Base-by-base conservation (phyloP, 192 early-diverging fungal species). In the Coemansia sp. region DNA sequence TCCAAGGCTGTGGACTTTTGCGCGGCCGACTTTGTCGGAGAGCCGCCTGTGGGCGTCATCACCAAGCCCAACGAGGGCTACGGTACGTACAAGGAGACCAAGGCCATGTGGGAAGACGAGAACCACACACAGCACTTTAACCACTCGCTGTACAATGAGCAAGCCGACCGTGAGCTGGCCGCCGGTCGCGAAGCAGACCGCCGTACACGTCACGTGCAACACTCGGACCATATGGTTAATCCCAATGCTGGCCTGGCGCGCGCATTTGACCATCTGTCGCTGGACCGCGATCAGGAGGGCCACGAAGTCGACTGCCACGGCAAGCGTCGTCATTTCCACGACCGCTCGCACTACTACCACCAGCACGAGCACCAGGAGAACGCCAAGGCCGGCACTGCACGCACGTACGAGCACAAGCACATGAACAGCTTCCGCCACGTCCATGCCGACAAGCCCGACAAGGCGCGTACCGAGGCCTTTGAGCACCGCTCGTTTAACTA, bases 401-500 rank as follows among this genome's bases (percentile, higher is more conserved):
- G 75, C 59, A 70, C 74, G 18, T 82, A 82, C 70, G 80, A 82
- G 74, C 74, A 82, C 74, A 82, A 82, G 74, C 80, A 82, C 62
- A 73, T 82, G 75, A 82, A 82, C 71, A 74, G 68, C 60, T 71
- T 74, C 67, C 74, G 74, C 58, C 74, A 76, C 48, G 67, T 82
- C 34, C 74, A 76, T 57, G 69, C 66, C 18, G 74, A 78, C 66
- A 74, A 82, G 62, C 80, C 80, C 51, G 74, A 82, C 47, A 70
- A 74, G 71, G 71, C 71, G 38, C 80, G 80, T 46, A 74, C 70
- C 0, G 74, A 82, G 71, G 80, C 75, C 4, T 82, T 82, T 61
- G 80, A 82, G 68, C 80, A 82, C 68, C 74, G 80, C 28, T 77
- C 74, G 56, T 82, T 82, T 71, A 82, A 82, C 80, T 82, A 82